Percentiles rank a stretch among this genome's conserved stretches.
These are phyloP conservation scores for Ceratobasidium sp. DNA, from an alignment of 1,284 basidiomycete species.

Conservation along the genomic window DNA sequence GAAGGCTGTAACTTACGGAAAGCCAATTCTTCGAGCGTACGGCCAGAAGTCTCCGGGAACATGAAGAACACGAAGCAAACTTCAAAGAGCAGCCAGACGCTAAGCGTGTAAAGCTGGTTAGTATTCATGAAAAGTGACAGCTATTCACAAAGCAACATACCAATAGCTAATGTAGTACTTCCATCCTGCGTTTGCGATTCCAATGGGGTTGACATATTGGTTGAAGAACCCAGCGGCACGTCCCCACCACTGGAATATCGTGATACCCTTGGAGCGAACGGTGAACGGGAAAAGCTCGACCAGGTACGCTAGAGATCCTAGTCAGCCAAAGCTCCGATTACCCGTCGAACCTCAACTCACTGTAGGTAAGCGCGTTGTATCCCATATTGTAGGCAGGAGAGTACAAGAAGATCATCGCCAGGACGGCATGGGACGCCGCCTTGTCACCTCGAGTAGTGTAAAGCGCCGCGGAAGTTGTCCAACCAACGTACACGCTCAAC, in stretches of 20 bases:
- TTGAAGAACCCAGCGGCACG: conserved; percentile 69
- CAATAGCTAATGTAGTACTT: conserved; percentile 53
- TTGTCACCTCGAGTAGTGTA: conserved; percentile 59
- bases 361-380: conserved; percentile 65
- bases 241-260: conserved; percentile 66
- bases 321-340: conserved; percentile 2
- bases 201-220: conserved; percentile 71
- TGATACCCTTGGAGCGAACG: conserved; percentile 64
- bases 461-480: conserved; percentile 67
- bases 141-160: conserved; percentile 54
- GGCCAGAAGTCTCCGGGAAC: conserved; percentile 68
- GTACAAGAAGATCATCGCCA: conserved; percentile 64
- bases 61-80: conserved; percentile 65
- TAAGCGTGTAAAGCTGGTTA: conserved; percentile 58
- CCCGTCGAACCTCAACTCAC: conserved; percentile 54
- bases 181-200: conserved; percentile 65
- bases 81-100: conserved; percentile 63
- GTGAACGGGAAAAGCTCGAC: conserved; percentile 67
- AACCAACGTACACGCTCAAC: conserved; percentile 64
- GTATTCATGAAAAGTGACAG: conserved; percentile 54
- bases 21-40: conserved; percentile 69
- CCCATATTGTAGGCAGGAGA: conserved; percentile 65
- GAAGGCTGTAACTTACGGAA: conserved; percentile 63
- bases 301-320: conserved; percentile 59
- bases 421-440: conserved; percentile 48